Base-by-base conservation (phyloP, 805 yeast species). In the Clavispora asparagi region DNA sequence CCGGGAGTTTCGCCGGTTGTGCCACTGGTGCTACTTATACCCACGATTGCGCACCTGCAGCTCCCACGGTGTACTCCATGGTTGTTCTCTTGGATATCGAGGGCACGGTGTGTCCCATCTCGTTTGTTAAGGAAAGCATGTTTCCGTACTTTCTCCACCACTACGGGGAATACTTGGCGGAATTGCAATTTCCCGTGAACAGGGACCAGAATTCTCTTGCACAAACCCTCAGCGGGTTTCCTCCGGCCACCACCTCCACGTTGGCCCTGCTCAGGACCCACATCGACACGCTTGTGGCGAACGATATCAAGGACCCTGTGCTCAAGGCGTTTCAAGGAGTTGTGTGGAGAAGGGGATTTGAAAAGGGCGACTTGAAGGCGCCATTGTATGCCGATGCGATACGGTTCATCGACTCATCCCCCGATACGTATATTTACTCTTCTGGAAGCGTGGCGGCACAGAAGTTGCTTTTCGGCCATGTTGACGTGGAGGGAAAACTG, bases 401-500 rank as follows among this genome's bases (percentile, higher is more conserved):
- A 40, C 65, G 66, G 0, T 76, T 78, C 39, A 77, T 90, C 43
- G 53, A 70, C 42, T 45, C 56, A 3, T 51, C 56, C 1, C 45
- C 53, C 12, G 66, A 67, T 2, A 67, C 88, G 0, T 86, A 74
- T 59, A 88, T 91, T 16, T 91, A 91, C 65, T 89, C 97, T 0
- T 86, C 95, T 26, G 98, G 98, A 0, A 83, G 94, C 38, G 81
- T 91, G 23, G 78, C 82, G 48, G 97, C 97, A 0, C 98, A 91
- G 57, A 85, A 83, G 56, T 67, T 91, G 49, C 65, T 91, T 47
- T 88, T 91, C 59, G 74, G 73, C 0, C 77, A 86, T 60, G 91
- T 86, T 9, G 67, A 67, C 43, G 46, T 51, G 29, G 44, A 42
- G 11, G 65, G 67, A 4, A 64, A 64, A 9, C 60, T 68, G 23